Base-by-base conservation (phyloP, 176 grass and related monocot species). In the Triticum monococcum region DNA sequence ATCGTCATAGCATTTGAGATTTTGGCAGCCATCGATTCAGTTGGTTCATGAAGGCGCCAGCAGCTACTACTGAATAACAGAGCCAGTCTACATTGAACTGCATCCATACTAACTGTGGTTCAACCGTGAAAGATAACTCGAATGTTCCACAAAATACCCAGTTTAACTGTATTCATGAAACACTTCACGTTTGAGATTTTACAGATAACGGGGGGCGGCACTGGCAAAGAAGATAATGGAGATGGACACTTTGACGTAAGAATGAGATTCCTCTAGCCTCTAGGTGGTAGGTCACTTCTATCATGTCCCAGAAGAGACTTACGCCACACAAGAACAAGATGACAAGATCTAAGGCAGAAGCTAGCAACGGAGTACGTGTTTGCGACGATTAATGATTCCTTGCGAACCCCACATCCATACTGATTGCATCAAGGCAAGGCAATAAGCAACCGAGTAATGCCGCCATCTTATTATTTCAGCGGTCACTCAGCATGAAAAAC, bases 221-320 rank as follows among this genome's bases (percentile, higher is more conserved):
- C 38, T 52, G 4, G 20, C 12, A 30, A 63, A 41, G 28, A 84
- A 35, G 37, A 70, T 62, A 71, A 75, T 52, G 10, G 41, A 75
- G 54, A 76, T 9, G 35, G 10, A 18, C 76, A 13, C 16, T 32
- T 80, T 38, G n/a, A 56, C 60, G 68, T 79, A 67, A 79, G 5
- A 54, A 84, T 61, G 22, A 62, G 16, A 68, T 81, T 84, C 54
- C 75, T 87, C 36, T 43, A 43, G 41, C 54, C 75, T 87, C 36
- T 87, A 69, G 89, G 81, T 87, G 76, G 68, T 62, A 84, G 68
- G 89, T 88, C 89, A 13, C 75, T 87, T 87, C 68, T 24, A 69
- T 88, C 81, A 36, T 63, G 69, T 88, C 68, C 75, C 28, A 28
- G 9, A 79, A 20, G 56, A 83, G 45, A 76, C 75, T 84, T 79